A percentile compares a stretch with the other conserved stretches of the same genome.
These are phyloP conservation scores for Epichloe amarillans DNA, from an alignment of 2,329 filamentous ascomycete genomes.

Conservation along the genomic window DNA sequence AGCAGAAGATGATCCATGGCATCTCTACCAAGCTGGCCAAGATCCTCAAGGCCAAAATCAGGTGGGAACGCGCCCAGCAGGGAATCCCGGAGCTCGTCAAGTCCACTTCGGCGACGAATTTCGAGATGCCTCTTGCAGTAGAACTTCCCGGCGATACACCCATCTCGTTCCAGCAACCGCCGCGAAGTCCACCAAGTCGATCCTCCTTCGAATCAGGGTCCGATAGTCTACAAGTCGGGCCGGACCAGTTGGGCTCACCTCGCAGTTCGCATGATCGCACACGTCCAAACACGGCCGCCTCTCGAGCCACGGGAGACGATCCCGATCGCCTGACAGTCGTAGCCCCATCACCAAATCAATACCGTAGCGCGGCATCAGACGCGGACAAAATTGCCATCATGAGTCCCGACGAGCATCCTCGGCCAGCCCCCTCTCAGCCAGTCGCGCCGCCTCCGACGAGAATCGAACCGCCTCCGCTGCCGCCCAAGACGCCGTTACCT, in stretches of 20 bases:
- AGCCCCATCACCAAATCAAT: constrained; percentile 46
- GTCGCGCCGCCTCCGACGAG: constrained; percentile 18
- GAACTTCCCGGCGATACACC: constrained; percentile 47
- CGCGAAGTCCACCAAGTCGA: constrained; percentile 27
- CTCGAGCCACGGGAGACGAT: constrained; percentile 23
- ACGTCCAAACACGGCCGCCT: constrained; percentile 19
- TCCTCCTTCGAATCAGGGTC: constrained; percentile 44
- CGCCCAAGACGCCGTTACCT: constrained; percentile 63
- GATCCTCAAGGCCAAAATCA: constrained; percentile 62
- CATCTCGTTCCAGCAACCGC: constrained; percentile 21
- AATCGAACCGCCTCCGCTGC: constrained; percentile 55
- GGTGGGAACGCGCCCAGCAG: constrained; percentile 40
- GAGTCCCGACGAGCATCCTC: constrained; percentile 44
- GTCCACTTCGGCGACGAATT: constrained; percentile 26
- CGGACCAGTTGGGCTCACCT: constrained; percentile 29
- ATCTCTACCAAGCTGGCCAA: constrained; percentile 72
- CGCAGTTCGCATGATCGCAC: constrained; percentile 36
- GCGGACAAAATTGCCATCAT: constrained; percentile 57
- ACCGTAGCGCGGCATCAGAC: constrained; percentile 40
- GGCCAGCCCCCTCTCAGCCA: constrained; percentile 21
- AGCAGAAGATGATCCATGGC: constrained; percentile 64
- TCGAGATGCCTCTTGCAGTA: constrained; percentile 35
- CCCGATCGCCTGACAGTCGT: constrained; percentile 41
- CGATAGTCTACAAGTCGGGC: constrained; percentile 32
- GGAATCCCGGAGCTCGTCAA: constrained; percentile 31